Evolutionary conservation across 1,284 basidiomycete genomes (phyloP).

Genomic region (Albatrellus sp.): DNA sequence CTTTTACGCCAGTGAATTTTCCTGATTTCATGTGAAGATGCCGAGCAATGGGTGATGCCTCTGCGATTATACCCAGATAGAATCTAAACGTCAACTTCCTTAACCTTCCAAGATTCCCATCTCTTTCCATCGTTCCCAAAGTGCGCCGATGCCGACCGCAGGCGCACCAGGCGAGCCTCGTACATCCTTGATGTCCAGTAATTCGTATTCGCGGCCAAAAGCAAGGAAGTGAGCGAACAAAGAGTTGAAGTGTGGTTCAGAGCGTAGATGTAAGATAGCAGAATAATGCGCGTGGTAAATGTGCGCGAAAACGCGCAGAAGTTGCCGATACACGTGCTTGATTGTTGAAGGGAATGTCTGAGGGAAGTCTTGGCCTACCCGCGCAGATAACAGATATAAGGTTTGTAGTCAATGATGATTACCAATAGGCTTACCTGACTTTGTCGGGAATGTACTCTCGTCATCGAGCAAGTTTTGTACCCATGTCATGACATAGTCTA

Average conservation of each 20-base stretch:
- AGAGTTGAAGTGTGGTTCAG: slow-evolving; percentile 97
- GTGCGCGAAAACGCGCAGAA: slow-evolving; percentile 95
- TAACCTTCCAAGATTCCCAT: slow-evolving; percentile 52
- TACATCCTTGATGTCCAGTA: slow-evolving; percentile 85
- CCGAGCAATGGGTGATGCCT: no score
- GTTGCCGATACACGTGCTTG: slow-evolving; percentile 94
- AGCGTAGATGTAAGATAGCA: slow-evolving; percentile 86
- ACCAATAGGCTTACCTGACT: slow-evolving; percentile 55
- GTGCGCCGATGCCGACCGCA: slow-evolving; percentile 62
- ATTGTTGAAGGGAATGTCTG: slow-evolving; percentile 84
- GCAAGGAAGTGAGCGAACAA: slow-evolving; percentile 95
- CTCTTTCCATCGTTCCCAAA: slow-evolving; percentile 88
- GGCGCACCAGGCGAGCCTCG: slow-evolving; percentile 49
- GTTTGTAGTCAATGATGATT: not conserved
- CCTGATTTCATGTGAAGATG: no score
- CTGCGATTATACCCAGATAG: not conserved
- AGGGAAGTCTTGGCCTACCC: slow-evolving; percentile 80
- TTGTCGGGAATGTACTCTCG: slow-evolving; percentile 90
- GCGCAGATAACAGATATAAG: not conserved
- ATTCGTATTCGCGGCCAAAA: slow-evolving; percentile 86
- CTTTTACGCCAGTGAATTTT: no score
- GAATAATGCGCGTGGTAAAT: slow-evolving; percentile 94
- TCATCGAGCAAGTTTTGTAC: slow-evolving; percentile 90
- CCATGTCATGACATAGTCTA: slow-evolving; percentile 99
- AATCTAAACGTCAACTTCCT: not conserved